phyloP scores from a whole-genome alignment of 306 rosid species.

The Albizia julibrissin region DNA sequence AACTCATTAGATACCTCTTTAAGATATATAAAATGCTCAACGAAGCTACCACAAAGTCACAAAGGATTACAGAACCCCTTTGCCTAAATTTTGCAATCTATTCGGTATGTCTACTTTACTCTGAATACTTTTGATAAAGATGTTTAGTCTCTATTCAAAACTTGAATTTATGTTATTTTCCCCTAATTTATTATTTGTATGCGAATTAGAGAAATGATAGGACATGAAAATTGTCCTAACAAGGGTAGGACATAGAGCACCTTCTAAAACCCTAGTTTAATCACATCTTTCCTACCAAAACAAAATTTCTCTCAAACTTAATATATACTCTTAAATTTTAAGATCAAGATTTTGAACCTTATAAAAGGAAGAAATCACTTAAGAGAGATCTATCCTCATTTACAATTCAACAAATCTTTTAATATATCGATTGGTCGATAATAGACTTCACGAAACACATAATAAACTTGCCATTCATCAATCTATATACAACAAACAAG shows the following conservation, averaged over 20 bases:
- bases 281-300: constrained; percentile 48
- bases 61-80: constrained; percentile 20
- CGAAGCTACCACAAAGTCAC: not conserved
- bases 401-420: not conserved
- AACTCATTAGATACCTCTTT: not conserved
- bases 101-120: constrained; percentile 42
- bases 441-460: not conserved
- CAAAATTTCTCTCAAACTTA: constrained; percentile 36
- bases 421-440: not conserved
- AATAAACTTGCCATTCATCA: not conserved
- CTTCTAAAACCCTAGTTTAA: constrained; percentile 36
- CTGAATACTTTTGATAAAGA: constrained; percentile 35
- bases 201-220: constrained; percentile 37
- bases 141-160: too few relatives aligned
- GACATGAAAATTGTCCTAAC: constrained; percentile 24
- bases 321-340: not conserved
- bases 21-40: constrained; percentile 28
- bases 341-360: not conserved
- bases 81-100: not conserved
- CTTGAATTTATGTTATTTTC: too few relatives aligned
- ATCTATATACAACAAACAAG: not conserved
- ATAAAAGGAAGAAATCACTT: not conserved
- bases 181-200: constrained; percentile 33
- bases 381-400: not conserved
- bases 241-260: not conserved